Evolutionary conservation across 108 stramenopile species (phyloP).

Genomic region (Nitzschia putrida): DNA sequence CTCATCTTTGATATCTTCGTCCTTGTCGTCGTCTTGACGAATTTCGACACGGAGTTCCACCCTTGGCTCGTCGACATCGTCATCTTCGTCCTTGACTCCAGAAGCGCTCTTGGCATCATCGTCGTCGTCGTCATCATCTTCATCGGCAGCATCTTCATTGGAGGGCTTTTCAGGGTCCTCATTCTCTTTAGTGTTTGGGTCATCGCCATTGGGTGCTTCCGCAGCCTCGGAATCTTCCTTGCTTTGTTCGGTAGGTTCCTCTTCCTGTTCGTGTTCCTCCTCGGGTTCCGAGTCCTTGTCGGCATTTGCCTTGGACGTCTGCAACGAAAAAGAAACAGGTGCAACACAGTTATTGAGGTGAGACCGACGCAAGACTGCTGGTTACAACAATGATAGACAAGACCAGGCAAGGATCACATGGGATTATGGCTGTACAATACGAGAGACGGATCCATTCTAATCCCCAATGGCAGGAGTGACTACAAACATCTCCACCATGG

Average conservation of each 20-base stretch:
- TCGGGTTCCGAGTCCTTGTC: not conserved
- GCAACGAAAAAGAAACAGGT: too few relatives aligned
- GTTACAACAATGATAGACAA: too few relatives aligned
- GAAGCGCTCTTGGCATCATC: slow-evolving; percentile 6
- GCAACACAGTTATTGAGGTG: too few relatives aligned
- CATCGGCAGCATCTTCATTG: slow-evolving; percentile 5
- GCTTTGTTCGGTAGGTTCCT: not conserved
- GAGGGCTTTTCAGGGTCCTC: slow-evolving; percentile 1
- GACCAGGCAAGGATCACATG: too few relatives aligned
- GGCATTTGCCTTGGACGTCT: not conserved
- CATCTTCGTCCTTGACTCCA: slow-evolving; percentile 7
- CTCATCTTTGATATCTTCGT: not conserved
- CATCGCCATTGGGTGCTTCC: not conserved
- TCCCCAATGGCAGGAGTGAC: too few relatives aligned
- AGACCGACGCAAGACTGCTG: too few relatives aligned
- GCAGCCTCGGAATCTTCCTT: not conserved
- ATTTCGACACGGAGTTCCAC: slow-evolving; percentile 18
- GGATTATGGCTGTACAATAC: too few relatives aligned
- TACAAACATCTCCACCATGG: too few relatives aligned
- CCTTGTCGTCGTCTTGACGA: slow-evolving; percentile 22
- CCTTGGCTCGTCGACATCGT: slow-evolving; percentile 18
- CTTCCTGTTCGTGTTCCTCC: not conserved
- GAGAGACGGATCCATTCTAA: too few relatives aligned
- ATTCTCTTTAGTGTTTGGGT: not conserved
- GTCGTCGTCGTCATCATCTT: slow-evolving; percentile 12